Conservation (phyloP, 2,329 filamentous ascomycete species). For the Tolypocladium nubicola region DNA sequence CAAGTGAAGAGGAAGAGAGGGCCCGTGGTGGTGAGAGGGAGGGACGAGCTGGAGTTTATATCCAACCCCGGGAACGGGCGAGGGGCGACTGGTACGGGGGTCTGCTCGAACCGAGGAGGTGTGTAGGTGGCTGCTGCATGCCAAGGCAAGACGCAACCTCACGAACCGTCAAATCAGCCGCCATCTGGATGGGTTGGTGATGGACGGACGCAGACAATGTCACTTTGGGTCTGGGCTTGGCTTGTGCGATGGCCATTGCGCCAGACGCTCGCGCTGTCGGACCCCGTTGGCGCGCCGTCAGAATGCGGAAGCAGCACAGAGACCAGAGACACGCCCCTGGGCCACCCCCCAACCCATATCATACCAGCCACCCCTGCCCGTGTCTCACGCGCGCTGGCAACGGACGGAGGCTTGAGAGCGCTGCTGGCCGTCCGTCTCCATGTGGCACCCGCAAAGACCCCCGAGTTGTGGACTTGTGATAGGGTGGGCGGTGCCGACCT, state of each 20-base stretch:
- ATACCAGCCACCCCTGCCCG: not conserved
- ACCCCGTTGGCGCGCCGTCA: not conserved
- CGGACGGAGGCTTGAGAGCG: not conserved
- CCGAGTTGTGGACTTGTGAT: not conserved
- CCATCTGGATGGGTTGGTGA: not conserved
- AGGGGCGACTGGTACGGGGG: not conserved
- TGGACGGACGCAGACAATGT: not conserved
- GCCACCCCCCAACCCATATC: not conserved
- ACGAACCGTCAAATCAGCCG: not conserved
- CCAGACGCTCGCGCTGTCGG: not conserved
- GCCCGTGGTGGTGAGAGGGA: not conserved
- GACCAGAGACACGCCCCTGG: not conserved
- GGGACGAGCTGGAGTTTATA: slow-evolving; percentile 4
- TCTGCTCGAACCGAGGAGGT: not conserved
- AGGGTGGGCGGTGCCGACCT: not conserved
- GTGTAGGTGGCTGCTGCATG: not conserved
- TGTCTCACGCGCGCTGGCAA: not conserved
- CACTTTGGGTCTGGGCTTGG: not conserved
- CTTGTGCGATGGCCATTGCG: not conserved
- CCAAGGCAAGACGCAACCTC: not conserved
- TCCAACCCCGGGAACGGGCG: not conserved
- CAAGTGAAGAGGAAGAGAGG: not conserved
- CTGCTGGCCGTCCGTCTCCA: not conserved
- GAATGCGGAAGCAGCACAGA: not conserved
- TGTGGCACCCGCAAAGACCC: not conserved